Percentiles rank a stretch among this genome's conserved stretches.
Conservation (phyloP, 495 filamentous ascomycete species). For the Penicillium herquei region DNA sequence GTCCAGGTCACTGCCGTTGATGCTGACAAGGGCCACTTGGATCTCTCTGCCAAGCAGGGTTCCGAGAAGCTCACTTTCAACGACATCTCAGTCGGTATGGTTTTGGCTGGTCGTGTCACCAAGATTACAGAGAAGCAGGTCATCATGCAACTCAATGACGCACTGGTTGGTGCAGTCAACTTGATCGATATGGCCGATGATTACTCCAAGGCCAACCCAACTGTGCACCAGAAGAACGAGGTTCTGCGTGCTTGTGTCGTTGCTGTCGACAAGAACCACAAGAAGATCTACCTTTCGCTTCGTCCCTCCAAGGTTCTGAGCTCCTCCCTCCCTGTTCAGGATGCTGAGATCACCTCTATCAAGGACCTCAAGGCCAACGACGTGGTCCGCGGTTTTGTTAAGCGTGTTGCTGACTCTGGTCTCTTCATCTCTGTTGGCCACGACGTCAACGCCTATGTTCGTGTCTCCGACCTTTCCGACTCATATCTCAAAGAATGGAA, state of each 20-base stretch:
- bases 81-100: constrained; percentile 70
- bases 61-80: constrained; percentile 59
- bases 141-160: constrained; percentile 80
- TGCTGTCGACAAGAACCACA: constrained; percentile 77
- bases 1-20: constrained; percentile 77
- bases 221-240: constrained; percentile 73
- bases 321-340: constrained; percentile 78
- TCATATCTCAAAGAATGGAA: constrained; percentile 95
- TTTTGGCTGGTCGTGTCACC: constrained; percentile 78
- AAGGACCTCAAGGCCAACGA: constrained; percentile 75
- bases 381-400: constrained; percentile 83
- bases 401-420: constrained; percentile 80
- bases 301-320: constrained; percentile 85
- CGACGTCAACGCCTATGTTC: constrained; percentile 75
- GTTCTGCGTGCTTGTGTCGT: constrained; percentile 79
- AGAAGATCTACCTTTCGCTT: constrained; percentile 76
- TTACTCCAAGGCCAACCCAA: constrained; percentile 70
- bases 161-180: constrained; percentile 68
- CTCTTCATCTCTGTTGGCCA: constrained; percentile 79
- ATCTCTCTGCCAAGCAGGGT: constrained; percentile 71
- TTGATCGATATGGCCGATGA: constrained; percentile 82
- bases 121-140: constrained; percentile 81
- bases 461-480: constrained; percentile 86
- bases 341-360: constrained; percentile 69
- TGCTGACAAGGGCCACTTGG: constrained; percentile 67